Evolutionary conservation across 257 asterid genomes (phyloP), one percentile per base, ranked within the genome.

Genomic region (Leptodermis oblonga): DNA sequence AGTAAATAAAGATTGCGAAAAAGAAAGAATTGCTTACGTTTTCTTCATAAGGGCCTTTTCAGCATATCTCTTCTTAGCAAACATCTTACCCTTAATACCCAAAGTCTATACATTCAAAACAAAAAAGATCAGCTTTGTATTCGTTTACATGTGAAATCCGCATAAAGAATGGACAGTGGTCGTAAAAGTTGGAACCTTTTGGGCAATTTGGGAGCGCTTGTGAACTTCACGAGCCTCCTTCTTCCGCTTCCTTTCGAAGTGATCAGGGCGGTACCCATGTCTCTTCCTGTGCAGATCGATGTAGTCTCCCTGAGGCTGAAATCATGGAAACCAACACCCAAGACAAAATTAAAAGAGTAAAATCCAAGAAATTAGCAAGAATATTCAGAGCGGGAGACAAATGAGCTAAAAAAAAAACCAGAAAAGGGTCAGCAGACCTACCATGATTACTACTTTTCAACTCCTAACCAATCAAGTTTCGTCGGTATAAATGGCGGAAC

Each of bases 281-380:
- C 96, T 87, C 86, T 93, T 93, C 83, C 90, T 80, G 88, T 81
- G 86, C 34, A 87, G 85, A 74, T 90, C 99, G 45, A 93, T 90
- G 70, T 93, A 84, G 83, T 93, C 99, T 81, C 99, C 99, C 83
- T 93, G 99, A 73, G 99, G 99, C 97, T 94, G 88, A 71, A 70
- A 6, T 45, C 43, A 31, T 20, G 17, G 26, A 31, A 59, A 0
- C 65, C 34, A 18, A 61, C 36, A 20, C 65, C 20, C 28, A 18
- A 8, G 18, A 9, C 28, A 4, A 54, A 43, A 43, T 9, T 9
- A 53, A 53, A 53, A 53, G 4, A 26, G 23, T 33, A 34, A 20
- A 20, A 18, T 61, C 41, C 28, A 33, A 59, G 11, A 0, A 26
- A 25, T 34, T 23, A 61, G 64, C 13, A 61, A 34, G 25, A 34